Evolutionary conservation across 768 basidiomycete species (phyloP).

Genomic region (Holtermanniella nyarrowii): DNA sequence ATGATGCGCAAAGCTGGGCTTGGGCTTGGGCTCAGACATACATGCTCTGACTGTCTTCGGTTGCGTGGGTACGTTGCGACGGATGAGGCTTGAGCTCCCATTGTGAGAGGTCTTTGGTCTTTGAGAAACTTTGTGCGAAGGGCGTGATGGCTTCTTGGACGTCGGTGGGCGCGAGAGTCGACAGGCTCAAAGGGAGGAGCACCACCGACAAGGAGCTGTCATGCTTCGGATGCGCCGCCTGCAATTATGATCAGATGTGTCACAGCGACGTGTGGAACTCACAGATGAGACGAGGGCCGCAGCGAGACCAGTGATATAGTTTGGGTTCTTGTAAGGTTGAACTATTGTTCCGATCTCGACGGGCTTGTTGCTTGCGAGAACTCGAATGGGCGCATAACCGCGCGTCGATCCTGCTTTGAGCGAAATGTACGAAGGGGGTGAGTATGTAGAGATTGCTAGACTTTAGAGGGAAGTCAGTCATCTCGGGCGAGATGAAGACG

Average conservation of each 20-base stretch:
- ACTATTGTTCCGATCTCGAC: not conserved
- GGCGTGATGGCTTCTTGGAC: not conserved
- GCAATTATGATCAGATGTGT: not conserved
- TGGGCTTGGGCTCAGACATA: not conserved
- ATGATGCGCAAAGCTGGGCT: not conserved
- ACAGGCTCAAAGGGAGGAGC: not conserved
- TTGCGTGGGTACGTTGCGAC: not conserved
- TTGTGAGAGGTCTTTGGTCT: not conserved
- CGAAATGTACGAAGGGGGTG: not conserved
- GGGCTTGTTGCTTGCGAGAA: not conserved
- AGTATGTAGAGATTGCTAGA: not conserved
- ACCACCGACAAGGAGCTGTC: no score
- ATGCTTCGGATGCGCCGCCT: not conserved
- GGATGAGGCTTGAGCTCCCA: not conserved
- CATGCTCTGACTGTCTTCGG: not conserved
- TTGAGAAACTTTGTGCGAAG: not conserved
- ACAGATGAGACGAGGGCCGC: not conserved
- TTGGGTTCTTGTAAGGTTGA: not conserved
- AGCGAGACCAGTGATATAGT: not conserved
- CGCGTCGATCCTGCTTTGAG: not conserved
- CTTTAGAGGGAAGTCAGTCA: not conserved
- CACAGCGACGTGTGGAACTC: not conserved
- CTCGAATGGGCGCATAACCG: not conserved
- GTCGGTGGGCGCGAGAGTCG: not conserved
- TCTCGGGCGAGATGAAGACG: not conserved